These are phyloP conservation scores for Erucastrum elatum DNA, from an alignment of 345 rosid genomes.

Conservation along the genomic window DNA sequence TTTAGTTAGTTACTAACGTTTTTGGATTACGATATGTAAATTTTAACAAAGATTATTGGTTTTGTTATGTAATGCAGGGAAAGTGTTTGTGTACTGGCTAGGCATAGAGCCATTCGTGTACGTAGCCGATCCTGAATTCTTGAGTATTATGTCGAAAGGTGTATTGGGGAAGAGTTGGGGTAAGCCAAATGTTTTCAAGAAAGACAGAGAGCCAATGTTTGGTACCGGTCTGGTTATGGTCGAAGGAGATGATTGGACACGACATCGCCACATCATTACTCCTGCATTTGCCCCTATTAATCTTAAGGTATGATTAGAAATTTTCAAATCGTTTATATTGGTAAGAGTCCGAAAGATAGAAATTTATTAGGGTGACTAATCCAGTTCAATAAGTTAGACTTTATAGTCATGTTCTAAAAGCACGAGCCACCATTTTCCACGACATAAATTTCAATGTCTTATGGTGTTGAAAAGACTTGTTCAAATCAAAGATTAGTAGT, in stretches of 20 bases:
- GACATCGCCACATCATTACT: slow-evolving; percentile 81
- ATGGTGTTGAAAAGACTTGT: slow-evolving; percentile 18
- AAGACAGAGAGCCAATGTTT: slow-evolving; percentile 90
- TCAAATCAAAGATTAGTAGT: slow-evolving; percentile 20
- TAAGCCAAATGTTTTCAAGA: slow-evolving; percentile 75
- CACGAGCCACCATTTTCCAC: slow-evolving; percentile 16
- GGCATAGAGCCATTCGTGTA: slow-evolving; percentile 93
- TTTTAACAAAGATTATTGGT: neutral
- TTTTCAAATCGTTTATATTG: slow-evolving; percentile 7
- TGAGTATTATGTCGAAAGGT: slow-evolving; percentile 69
- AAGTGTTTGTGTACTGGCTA: slow-evolving; percentile 87
- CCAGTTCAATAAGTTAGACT: slow-evolving; percentile 33
- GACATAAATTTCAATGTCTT: slow-evolving; percentile 22
- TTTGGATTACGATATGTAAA: neutral
- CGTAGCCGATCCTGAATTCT: slow-evolving; percentile 86
- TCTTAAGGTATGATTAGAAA: slow-evolving; percentile 59
- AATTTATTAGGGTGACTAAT: slow-evolving; percentile 29
- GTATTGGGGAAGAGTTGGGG: slow-evolving; percentile 96
- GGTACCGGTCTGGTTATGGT: slow-evolving; percentile 85
- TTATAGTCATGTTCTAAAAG: slow-evolving; percentile 11
- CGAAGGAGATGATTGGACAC: slow-evolving; percentile 92
- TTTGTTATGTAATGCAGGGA: slow-evolving; percentile 53
- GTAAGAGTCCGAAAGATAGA: slow-evolving; percentile 13
- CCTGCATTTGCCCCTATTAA: slow-evolving; percentile 81
- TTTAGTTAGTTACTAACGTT: neutral